Evolutionary conservation across 2,329 filamentous ascomycete genomes (phyloP), one percentile per base, ranked within the genome.

Genomic region (Domatiomyces catenatus): DNA sequence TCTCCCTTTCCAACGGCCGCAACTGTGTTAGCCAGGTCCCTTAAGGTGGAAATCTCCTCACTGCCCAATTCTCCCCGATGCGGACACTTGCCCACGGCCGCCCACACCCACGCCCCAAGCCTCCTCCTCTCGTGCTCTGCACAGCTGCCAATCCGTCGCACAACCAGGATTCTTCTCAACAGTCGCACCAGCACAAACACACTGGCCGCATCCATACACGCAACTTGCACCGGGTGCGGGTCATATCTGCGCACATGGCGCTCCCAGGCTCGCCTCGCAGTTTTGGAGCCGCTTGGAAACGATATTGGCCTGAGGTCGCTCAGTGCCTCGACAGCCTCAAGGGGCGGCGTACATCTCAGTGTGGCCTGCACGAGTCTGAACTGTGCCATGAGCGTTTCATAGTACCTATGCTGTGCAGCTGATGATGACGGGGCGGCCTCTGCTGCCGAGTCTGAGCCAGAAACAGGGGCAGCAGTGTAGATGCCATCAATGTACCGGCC

Each of bases 81-180:
- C 0, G 84, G 81, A 52, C 90, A 74, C 51, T 80, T 76, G 2
- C 84, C 86, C 44, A 95, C 71, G 51, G 94, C 66, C 0, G 83
- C 81, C 89, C 88, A 95, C 3, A 86, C 71, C 90, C 90, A 96
- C 15, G 80, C 75, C 53, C 86, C 88, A 3, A 85, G 80, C 19
- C 45, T 32, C 8, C 20, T 18, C 17, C 17, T 8, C 45, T 32
- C 20, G 8, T 26, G 19, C 20, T 18, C 28, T 18, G 17, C 8
- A 22, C 45, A 12, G 8, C 12, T 12, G 10, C 32, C 10, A 2
- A 39, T 15, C 10, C 32, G 32, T 46, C 81, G 76, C 59, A 77
- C 75, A 22, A 78, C 72, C 26, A 87, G 70, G 26, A 75, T 72
- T 8, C 66, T 64, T 36, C 68, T 68, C 48, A 89, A 71, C 22